phyloP scores from a whole-genome alignment of 371 early-diverging fungal species.

The Massospora cicadina region DNA sequence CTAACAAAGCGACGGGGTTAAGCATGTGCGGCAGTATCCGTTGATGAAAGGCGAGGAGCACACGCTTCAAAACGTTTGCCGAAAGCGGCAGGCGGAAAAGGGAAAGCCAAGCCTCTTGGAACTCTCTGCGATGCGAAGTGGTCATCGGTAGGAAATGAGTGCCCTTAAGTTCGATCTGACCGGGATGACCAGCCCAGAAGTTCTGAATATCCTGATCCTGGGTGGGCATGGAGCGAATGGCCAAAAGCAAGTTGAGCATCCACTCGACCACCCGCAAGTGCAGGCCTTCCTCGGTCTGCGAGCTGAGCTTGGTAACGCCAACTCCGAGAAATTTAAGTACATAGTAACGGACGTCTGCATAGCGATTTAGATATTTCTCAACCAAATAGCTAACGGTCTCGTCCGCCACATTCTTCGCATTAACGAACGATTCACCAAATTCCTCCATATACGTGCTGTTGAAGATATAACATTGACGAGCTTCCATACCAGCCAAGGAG shows the following conservation, averaged over 20 bases:
- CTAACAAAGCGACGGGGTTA: slow-evolving; percentile 62
- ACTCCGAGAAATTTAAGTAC: background rate
- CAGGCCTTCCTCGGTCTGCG: background rate
- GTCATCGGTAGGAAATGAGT: background rate
- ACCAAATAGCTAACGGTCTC: background rate
- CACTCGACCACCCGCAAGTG: background rate
- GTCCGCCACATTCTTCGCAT: background rate
- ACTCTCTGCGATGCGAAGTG: slow-evolving; percentile 30
- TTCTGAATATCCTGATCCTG: background rate
- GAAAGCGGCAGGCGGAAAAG: slow-evolving; percentile 53
- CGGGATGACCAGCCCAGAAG: background rate
- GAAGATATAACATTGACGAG: background rate
- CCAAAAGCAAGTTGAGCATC: background rate
- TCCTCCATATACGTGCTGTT: background rate
- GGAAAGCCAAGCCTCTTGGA: slow-evolving; percentile 62
- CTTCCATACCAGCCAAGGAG: background rate
- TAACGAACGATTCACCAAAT: background rate
- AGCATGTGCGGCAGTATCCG: slow-evolving; percentile 65
- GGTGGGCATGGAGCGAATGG: background rate
- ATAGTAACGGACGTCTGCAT: background rate
- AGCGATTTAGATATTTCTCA: slow-evolving; percentile 1
- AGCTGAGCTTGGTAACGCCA: background rate
- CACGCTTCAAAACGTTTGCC: slow-evolving; percentile 51
- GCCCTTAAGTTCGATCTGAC: background rate
- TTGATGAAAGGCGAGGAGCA: slow-evolving; percentile 63